A percentile compares a stretch with the other conserved stretches of the same genome.
These are phyloP conservation scores for Musa troglodytarum DNA, from an alignment of 176 grass and related monocot species.

Conservation along the genomic window DNA sequence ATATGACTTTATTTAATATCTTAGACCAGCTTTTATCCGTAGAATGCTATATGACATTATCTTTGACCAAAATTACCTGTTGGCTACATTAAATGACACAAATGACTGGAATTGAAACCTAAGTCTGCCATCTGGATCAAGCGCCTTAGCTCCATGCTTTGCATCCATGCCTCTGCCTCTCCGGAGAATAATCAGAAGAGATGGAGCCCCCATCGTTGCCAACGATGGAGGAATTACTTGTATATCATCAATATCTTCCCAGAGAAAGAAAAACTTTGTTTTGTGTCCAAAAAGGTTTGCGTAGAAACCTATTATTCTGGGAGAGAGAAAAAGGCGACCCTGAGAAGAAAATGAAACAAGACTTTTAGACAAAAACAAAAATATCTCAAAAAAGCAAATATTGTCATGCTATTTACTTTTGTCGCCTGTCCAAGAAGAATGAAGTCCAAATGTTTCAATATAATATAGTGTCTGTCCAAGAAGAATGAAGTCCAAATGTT, in stretches of 20 bases:
- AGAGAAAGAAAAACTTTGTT: constrained; percentile 99
- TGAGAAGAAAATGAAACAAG: constrained; percentile 29
- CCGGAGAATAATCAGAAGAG: constrained; percentile 59
- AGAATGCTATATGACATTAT: not conserved
- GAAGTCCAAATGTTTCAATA: not conserved
- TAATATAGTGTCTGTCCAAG: not conserved
- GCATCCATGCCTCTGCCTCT: constrained; percentile 82
- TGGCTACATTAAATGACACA: constrained; percentile 65
- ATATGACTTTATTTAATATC: not conserved
- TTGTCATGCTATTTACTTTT: not conserved
- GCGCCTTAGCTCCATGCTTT: constrained; percentile 66
- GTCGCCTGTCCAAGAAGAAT: not conserved
- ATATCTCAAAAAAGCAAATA: not conserved
- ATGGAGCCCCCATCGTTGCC: constrained; percentile 76
- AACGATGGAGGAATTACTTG: constrained; percentile 54
- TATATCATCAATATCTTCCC: constrained; percentile 98
- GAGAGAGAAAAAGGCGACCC: constrained; percentile 91
- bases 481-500: not conserved
- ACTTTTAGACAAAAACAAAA: not conserved
- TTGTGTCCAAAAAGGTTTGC: constrained; percentile 87
- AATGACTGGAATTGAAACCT: constrained; percentile 95
- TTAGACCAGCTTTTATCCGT: not conserved
- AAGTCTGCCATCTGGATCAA: constrained; percentile 69
- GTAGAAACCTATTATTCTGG: constrained; percentile 95
- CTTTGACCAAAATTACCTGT: constrained; percentile 43